phyloP scores from a whole-genome alignment of 2,329 filamentous ascomycete species.

The Allantophomopsis cytisporea region DNA sequence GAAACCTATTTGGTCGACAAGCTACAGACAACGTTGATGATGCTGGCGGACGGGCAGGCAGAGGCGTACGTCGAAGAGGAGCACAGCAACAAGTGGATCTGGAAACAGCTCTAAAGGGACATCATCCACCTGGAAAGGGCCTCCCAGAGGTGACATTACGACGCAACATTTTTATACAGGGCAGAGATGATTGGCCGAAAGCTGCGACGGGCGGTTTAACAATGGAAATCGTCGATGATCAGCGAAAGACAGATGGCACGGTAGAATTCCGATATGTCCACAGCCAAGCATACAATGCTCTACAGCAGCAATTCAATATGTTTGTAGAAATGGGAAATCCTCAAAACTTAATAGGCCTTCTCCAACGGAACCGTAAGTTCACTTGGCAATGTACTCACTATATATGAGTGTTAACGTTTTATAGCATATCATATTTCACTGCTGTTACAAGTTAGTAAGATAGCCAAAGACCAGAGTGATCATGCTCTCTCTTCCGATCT shows the following conservation, averaged over 20 bases:
- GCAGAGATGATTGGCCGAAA: conserved; percentile 59
- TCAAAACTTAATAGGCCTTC: conserved; percentile 63
- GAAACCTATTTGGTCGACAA: conserved; percentile 51
- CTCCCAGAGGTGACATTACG: conserved; percentile 43
- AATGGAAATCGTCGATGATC: conserved; percentile 52
- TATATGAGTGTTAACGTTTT: conserved; percentile 8
- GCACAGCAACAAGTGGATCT: conserved; percentile 26
- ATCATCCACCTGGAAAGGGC: conserved; percentile 34
- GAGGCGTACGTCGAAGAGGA: conserved; percentile 27
- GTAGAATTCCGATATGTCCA: conserved; percentile 70
- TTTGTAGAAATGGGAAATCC: conserved; percentile 78
- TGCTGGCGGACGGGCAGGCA: conserved; percentile 18
- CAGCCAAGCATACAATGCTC: conserved; percentile 55
- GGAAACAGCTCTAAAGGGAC: conserved; percentile 22
- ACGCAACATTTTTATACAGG: conserved; percentile 55
- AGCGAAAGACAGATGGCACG: conserved; percentile 33
- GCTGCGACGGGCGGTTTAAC: conserved; percentile 64
- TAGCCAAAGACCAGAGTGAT: conserved; percentile 85
- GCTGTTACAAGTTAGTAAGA: conserved; percentile 83
- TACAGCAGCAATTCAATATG: conserved; percentile 64
- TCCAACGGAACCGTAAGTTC: conserved; percentile 47
- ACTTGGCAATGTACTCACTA: neutral
- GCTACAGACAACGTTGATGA: conserved; percentile 43
- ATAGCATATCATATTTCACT: conserved; percentile 81
- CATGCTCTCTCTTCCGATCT: conserved; percentile 76